A percentile compares a stretch with the other conserved stretches of the same genome.
Conservation (phyloP, 768 basidiomycete genomes). For the Russula abietina region DNA sequence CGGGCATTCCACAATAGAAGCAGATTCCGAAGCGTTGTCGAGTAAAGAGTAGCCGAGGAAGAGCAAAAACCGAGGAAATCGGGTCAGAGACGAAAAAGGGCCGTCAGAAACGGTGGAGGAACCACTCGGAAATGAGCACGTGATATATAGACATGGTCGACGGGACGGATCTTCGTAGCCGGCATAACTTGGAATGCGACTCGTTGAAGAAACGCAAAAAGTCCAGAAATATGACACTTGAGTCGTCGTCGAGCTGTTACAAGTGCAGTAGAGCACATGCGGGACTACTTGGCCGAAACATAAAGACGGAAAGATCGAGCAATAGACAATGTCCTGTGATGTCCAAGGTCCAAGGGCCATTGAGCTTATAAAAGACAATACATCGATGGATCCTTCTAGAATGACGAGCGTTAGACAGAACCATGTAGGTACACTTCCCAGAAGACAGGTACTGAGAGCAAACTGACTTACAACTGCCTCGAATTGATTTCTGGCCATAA, state of each 20-base stretch:
- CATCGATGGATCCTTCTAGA: neutral
- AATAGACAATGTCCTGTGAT: neutral
- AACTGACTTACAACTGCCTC: neutral
- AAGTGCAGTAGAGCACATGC: neutral
- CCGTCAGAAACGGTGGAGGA: neutral
- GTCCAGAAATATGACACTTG: neutral
- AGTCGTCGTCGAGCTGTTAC: neutral
- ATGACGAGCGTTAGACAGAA: neutral
- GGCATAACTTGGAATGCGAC: neutral
- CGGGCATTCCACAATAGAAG: neutral
- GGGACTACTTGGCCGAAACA: neutral
- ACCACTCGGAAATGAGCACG: constrained; percentile 10
- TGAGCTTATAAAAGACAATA: neutral
- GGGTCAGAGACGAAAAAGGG: neutral
- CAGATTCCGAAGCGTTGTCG: neutral
- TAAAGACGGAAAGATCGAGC: neutral
- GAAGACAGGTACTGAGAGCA: neutral
- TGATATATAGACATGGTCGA: no score
- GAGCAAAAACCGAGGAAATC: neutral
- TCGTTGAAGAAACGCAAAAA: neutral
- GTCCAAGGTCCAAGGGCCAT: no score
- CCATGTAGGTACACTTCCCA: neutral
- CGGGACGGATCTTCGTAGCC: no score
- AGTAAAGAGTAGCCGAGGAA: neutral
- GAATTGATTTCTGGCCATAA: neutral